phyloP scores from a whole-genome alignment of 1,284 basidiomycete genomes.

The Rugosomyces carneus region DNA sequence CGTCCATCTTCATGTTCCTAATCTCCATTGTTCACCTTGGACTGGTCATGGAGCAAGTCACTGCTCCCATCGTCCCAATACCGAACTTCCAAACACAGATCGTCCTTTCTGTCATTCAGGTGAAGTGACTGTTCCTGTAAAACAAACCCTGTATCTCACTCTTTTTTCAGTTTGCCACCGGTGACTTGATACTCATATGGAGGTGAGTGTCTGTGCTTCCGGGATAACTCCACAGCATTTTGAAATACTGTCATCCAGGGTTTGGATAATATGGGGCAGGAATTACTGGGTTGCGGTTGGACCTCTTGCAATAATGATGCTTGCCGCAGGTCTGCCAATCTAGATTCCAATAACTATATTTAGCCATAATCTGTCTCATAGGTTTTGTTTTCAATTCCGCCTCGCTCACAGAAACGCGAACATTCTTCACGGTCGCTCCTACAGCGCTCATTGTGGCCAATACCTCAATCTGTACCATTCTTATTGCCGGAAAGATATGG shows the following conservation, averaged over 20 bases:
- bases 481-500: neutral
- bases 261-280: slow-evolving; percentile 17
- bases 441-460: slow-evolving; percentile 4
- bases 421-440: neutral
- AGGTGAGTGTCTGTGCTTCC: slow-evolving; percentile 4
- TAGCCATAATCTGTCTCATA: too few relatives aligned
- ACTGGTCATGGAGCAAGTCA: slow-evolving; percentile 3
- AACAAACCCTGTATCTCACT: neutral
- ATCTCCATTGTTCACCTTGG: slow-evolving; percentile 5
- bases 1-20: slow-evolving; percentile 9
- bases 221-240: neutral
- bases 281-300: slow-evolving; percentile 12
- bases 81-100: slow-evolving; percentile 5
- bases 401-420: neutral
- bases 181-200: slow-evolving; percentile 17
- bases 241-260: slow-evolving; percentile 2
- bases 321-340: slow-evolving; percentile 5
- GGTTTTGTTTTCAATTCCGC: neutral
- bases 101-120: slow-evolving; percentile 13
- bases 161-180: slow-evolving; percentile 13
- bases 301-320: slow-evolving; percentile 12
- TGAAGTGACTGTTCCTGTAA: neutral
- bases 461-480: neutral
- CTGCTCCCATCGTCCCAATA: neutral
- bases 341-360: neutral